Conservation (phyloP, 1,284 basidiomycete genomes). For the Sutorius eximius region DNA sequence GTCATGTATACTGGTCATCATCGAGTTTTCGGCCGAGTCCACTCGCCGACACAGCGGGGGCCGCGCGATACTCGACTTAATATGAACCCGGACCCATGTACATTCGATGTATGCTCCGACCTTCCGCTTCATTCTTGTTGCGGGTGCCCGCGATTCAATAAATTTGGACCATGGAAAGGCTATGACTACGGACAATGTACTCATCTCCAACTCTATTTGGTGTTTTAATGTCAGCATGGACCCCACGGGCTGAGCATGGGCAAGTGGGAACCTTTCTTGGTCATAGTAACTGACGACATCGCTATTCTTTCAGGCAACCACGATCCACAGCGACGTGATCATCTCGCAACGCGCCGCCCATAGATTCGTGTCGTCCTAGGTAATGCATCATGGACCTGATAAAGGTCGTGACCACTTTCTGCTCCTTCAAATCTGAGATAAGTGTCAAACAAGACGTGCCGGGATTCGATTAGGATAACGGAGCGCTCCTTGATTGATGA, state of each 20-base stretch:
- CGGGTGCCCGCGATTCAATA: slow-evolving; percentile 2
- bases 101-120: too few relatives aligned
- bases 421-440: background rate
- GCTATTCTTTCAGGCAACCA: background rate
- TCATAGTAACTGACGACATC: background rate
- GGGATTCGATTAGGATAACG: too few relatives aligned
- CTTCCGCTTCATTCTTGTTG: background rate
- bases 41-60: background rate
- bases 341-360: background rate
- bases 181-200: background rate
- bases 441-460: background rate
- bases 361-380: background rate
- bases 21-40: background rate
- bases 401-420: background rate
- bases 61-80: background rate
- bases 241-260: slow-evolving; percentile 2
- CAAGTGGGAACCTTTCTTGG: slow-evolving; percentile 7
- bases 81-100: background rate
- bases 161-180: background rate
- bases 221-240: slow-evolving; percentile 1
- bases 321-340: background rate
- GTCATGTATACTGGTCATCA: background rate
- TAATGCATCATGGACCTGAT: background rate
- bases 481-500: background rate
- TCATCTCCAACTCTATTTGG: slow-evolving; percentile 12